These are phyloP conservation scores for Fragilaria crotonensis DNA, from an alignment of 108 stramenopile species.

Conservation along the genomic window DNA sequence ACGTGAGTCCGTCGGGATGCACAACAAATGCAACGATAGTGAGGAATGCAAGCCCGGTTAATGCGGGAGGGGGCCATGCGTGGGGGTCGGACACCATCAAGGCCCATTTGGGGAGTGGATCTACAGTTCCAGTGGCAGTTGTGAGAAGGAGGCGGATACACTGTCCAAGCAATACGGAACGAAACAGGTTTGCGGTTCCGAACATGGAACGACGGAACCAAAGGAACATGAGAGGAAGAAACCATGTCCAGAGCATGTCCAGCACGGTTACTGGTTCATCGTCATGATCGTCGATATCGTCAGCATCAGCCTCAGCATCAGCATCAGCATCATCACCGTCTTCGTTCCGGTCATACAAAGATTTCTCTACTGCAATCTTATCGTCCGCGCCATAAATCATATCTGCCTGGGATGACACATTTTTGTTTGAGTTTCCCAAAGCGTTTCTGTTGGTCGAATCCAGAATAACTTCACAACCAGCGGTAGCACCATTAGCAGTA, in stretches of 20 bases:
- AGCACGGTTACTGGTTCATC: slow-evolving; percentile 14
- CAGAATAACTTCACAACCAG: too few species aligned
- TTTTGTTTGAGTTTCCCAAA: too few species aligned
- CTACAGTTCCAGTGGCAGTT: slow-evolving; percentile 13
- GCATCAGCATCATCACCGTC: too few species aligned
- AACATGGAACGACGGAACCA: slow-evolving; percentile 36
- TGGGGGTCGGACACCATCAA: slow-evolving; percentile 16
- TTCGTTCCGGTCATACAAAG: too few species aligned
- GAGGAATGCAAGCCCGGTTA: slow-evolving; percentile 39
- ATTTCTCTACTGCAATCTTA: too few species aligned
- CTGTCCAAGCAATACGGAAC: slow-evolving; percentile 32
- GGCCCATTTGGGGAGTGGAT: neutral
- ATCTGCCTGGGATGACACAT: too few species aligned
- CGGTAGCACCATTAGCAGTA: too few species aligned
- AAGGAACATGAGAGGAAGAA: slow-evolving; percentile 27
- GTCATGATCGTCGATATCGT: slow-evolving; percentile 9
- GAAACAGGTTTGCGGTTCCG: slow-evolving; percentile 27
- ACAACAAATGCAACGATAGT: slow-evolving; percentile 52
- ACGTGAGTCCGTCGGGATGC: slow-evolving; percentile 68
- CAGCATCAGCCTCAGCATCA: too few species aligned
- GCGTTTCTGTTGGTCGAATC: too few species aligned
- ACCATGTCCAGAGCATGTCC: slow-evolving; percentile 27
- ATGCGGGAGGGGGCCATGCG: slow-evolving; percentile 47
- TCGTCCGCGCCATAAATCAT: too few species aligned
- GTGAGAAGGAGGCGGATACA: slow-evolving; percentile 20